phyloP scores from a whole-genome alignment of 441 rosid species.

The Flueggea neowawraea region DNA sequence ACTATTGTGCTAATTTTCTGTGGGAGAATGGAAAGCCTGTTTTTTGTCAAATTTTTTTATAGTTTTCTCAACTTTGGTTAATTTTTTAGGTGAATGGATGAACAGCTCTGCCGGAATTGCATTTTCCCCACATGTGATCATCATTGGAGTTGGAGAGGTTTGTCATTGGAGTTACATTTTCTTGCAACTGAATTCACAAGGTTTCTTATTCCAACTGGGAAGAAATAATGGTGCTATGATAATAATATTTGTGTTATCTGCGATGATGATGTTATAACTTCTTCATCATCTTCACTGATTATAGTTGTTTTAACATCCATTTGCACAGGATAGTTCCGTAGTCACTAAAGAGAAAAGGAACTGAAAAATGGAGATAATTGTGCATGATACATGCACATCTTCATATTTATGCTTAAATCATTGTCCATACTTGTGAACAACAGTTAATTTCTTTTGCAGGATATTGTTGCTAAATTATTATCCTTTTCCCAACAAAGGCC shows the following conservation, averaged over 20 bases:
- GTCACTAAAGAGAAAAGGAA: too few relatives aligned
- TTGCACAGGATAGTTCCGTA: too few relatives aligned
- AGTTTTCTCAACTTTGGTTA: conserved; percentile 11
- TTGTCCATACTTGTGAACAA: conserved; percentile 1
- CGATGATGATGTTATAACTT: too few relatives aligned
- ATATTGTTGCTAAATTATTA: conserved; percentile 74
- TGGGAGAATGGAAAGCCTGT: not conserved
- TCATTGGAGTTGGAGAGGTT: conserved; percentile 88
- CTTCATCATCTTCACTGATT: too few relatives aligned
- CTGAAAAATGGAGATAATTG: not conserved
- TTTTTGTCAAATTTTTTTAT: not conserved
- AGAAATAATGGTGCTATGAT: too few relatives aligned
- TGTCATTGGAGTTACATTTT: conserved; percentile 13
- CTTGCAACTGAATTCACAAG: too few relatives aligned
- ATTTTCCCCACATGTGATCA: conserved; percentile 92
- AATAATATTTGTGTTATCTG: too few relatives aligned
- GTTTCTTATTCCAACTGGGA: too few relatives aligned
- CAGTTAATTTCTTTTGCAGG: conserved; percentile 39
- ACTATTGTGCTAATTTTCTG: not conserved
- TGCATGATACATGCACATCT: not conserved
- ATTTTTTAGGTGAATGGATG: conserved; percentile 97
- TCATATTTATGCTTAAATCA: not conserved
- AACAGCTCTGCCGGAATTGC: conserved; percentile 94
- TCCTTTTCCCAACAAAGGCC: conserved; percentile 87
- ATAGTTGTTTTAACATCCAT: too few relatives aligned